Evolutionary conservation across 768 basidiomycete species (phyloP).

Genomic region (Suillus spraguei): DNA sequence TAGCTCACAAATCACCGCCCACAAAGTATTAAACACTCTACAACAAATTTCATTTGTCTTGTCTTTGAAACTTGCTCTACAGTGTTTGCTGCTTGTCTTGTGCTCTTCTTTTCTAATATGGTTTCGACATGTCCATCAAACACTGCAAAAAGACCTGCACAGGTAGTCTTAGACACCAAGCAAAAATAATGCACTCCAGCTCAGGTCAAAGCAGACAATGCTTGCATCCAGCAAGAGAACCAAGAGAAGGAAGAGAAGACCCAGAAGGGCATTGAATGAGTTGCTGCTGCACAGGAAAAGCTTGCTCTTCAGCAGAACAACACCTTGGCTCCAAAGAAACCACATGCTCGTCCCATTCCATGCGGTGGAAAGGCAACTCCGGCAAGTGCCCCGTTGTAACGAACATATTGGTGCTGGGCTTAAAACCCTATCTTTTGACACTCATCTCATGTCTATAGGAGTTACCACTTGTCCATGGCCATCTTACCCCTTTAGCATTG

Average conservation of each 20-base stretch:
- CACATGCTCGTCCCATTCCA: background rate
- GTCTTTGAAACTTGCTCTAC: background rate
- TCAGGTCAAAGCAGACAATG: background rate
- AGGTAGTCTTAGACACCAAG: background rate
- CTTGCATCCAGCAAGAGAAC: background rate
- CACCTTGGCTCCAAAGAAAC: background rate
- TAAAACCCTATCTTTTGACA: too few species aligned
- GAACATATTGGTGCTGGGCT: too few species aligned
- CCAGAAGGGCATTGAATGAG: background rate
- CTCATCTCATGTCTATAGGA: too few species aligned
- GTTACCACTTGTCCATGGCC: too few species aligned
- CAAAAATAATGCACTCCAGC: background rate
- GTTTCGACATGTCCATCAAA: background rate
- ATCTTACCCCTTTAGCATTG: too few species aligned
- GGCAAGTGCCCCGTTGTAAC: too few species aligned
- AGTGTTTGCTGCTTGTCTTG: background rate
- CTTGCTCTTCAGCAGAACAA: background rate
- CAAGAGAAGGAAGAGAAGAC: constrained; percentile 1
- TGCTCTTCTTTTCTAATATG: background rate
- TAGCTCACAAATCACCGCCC: background rate
- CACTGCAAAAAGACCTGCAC: background rate
- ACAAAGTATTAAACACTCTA: background rate
- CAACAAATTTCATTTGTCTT: background rate
- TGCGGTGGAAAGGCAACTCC: too few species aligned
- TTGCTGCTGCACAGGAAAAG: background rate